These are phyloP conservation scores for Chlorella sorokiniana DNA, from an alignment of 139 green algal genomes.

Conservation along the genomic window DNA sequence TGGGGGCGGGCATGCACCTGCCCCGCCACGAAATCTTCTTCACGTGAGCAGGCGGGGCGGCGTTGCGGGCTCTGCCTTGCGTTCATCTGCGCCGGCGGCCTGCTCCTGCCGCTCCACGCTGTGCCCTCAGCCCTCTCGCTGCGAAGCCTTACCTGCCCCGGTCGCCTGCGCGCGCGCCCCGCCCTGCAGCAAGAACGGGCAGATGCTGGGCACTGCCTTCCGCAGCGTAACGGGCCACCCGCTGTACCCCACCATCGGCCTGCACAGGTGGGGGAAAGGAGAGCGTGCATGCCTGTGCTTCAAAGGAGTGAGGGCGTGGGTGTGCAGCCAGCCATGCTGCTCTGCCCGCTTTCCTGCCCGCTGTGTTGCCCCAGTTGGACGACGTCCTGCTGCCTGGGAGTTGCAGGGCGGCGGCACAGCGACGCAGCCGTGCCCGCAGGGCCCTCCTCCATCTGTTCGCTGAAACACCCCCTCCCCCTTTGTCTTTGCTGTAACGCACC, in stretches of 20 bases:
- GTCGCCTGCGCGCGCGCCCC: not conserved
- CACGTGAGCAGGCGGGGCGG: conserved; percentile 63
- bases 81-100: not conserved
- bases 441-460: too few species aligned
- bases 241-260: conserved; percentile 83
- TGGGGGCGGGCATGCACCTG: conserved; percentile 85
- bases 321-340: not conserved
- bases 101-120: not conserved
- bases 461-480: too few species aligned
- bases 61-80: not conserved
- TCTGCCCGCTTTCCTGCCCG: too few species aligned
- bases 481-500: not conserved
- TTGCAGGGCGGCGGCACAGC: too few species aligned
- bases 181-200: conserved; percentile 81
- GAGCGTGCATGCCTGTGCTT: conserved; percentile 33
- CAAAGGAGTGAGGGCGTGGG: not conserved
- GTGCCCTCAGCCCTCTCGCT: not conserved
- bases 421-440: too few species aligned
- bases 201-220: conserved; percentile 78
- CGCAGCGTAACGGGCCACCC: conserved; percentile 47
- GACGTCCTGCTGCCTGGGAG: not conserved
- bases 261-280: conserved; percentile 76
- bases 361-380: not conserved
- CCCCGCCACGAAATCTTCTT: conserved; percentile 88
- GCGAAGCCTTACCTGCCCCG: not conserved